These are phyloP conservation scores for Chalara sp. DNA, from an alignment of 2,329 filamentous ascomycete genomes.

Conservation along the genomic window DNA sequence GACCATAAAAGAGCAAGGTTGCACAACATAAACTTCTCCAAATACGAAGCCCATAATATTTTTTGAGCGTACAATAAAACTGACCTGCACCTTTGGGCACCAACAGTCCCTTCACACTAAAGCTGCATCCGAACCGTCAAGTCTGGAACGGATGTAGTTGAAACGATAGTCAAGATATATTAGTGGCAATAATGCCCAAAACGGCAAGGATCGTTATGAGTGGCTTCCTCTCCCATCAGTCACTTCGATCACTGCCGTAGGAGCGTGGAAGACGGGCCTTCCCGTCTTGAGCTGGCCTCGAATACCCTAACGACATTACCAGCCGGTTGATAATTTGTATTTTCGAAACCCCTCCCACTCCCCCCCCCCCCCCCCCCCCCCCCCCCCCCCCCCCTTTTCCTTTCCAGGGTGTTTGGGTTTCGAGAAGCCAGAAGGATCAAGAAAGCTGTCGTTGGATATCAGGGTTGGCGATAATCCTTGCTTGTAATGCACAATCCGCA, in stretches of 20 bases:
- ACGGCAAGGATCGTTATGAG: background rate
- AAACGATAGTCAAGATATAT: background rate
- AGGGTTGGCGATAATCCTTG: too few species aligned
- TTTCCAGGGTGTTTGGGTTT: too few species aligned
- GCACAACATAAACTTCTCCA: background rate
- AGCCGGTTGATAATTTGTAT: too few species aligned
- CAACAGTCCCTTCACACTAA: background rate
- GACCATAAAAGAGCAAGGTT: constrained; percentile 2
- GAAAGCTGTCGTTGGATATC: too few species aligned
- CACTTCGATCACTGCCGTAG: background rate
- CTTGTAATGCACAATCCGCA: too few species aligned
- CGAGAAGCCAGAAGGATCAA: too few species aligned
- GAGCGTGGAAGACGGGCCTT: background rate
- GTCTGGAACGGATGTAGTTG: background rate
- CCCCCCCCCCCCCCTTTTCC: too few species aligned
- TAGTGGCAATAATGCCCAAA: background rate
- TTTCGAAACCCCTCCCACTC: too few species aligned
- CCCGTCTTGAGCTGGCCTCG: too few species aligned
- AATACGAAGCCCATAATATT: background rate
- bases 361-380: too few species aligned
- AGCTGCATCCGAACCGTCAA: background rate
- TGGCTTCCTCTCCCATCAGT: background rate
- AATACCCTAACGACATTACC: too few species aligned
- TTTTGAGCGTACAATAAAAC: background rate
- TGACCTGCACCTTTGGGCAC: constrained; percentile 3